These are phyloP conservation scores for Castanopsis chinensis DNA, from an alignment of 306 rosid genomes.

Conservation along the genomic window DNA sequence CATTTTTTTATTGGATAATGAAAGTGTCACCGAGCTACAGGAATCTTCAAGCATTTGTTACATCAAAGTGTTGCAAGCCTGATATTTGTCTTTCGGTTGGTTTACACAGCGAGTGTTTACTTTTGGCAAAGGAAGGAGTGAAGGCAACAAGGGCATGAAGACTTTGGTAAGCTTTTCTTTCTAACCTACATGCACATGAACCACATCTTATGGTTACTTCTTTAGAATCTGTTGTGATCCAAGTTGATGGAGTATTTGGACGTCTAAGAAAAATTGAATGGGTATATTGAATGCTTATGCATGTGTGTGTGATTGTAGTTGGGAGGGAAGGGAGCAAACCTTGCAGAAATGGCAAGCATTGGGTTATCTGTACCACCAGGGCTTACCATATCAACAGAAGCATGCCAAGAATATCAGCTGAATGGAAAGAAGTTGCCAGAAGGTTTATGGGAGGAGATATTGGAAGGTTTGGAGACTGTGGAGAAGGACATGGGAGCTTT, in stretches of 20 bases:
- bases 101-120: slow-evolving; percentile 76
- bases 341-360: slow-evolving; percentile 96
- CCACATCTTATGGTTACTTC: neutral
- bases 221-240: neutral
- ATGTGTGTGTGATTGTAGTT: slow-evolving; percentile 38
- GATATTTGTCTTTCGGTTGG: slow-evolving; percentile 19
- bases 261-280: neutral
- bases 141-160: slow-evolving; percentile 94
- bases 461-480: slow-evolving; percentile 59
- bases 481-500: slow-evolving; percentile 71
- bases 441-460: slow-evolving; percentile 81
- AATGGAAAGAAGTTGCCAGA: slow-evolving; percentile 58
- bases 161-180: slow-evolving; percentile 61
- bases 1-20: neutral
- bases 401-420: slow-evolving; percentile 89
- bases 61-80: neutral
- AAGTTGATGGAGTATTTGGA: neutral
- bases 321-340: slow-evolving; percentile 98
- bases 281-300: neutral
- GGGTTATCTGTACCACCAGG: slow-evolving; percentile 93
- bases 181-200: neutral
- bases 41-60: neutral
- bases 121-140: slow-evolving; percentile 90
- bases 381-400: slow-evolving; percentile 95
- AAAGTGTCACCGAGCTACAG: too few species aligned